Conservation (phyloP, 306 rosid genomes). For the Pachyrhizus erosus region DNA sequence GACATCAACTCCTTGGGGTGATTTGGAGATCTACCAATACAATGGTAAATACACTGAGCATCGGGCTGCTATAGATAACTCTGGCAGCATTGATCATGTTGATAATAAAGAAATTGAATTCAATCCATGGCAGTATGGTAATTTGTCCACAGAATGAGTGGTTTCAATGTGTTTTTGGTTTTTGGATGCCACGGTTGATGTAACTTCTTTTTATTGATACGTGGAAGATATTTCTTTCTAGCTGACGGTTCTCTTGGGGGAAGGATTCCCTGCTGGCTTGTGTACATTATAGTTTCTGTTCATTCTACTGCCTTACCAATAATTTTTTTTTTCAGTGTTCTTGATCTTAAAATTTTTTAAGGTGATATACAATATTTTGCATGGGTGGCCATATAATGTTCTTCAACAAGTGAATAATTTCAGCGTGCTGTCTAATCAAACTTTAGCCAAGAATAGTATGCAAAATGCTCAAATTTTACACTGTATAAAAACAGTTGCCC, state of each 20-base stretch:
- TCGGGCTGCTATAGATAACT: constrained; percentile 63
- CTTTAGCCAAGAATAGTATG: neutral
- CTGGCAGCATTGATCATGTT: constrained; percentile 48
- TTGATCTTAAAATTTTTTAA: constrained; percentile 1
- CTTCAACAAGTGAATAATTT: neutral
- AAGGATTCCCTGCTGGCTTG: too few relatives aligned
- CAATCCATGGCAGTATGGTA: constrained; percentile 88
- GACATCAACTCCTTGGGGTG: constrained; percentile 92
- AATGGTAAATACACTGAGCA: constrained; percentile 74
- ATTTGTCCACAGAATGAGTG: constrained; percentile 59
- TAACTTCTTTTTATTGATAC: constrained; percentile 41
- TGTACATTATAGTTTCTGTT: constrained; percentile 42
- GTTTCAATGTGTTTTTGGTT: constrained; percentile 35
- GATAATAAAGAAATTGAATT: constrained; percentile 64
- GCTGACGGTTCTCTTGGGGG: too few relatives aligned
- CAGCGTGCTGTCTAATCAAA: neutral
- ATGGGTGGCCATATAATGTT: neutral
- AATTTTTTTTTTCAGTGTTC: neutral
- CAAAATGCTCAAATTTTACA: neutral
- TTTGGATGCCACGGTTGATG: constrained; percentile 38
- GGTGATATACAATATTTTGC: constrained; percentile 1
- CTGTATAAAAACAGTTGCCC: neutral
- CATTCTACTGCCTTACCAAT: constrained; percentile 48
- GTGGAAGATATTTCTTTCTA: constrained; percentile 44
- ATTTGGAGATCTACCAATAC: constrained; percentile 81